A percentile compares a stretch with the other conserved stretches of the same genome.
phyloP scores from a whole-genome alignment of 2,329 filamentous ascomycete genomes.

The Chaetomiaceae sp. region DNA sequence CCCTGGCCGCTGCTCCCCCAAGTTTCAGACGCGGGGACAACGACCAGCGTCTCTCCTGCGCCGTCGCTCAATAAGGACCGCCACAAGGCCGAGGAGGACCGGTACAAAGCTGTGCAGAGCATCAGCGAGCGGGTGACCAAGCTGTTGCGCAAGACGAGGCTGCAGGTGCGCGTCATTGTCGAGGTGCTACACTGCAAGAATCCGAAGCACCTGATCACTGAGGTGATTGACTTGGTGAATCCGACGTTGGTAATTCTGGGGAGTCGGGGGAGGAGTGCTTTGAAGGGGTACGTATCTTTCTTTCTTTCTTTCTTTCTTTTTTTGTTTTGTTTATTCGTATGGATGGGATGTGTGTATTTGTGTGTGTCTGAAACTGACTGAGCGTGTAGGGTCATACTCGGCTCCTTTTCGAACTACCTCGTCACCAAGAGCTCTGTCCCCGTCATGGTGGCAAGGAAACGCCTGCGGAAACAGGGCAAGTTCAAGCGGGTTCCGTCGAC shows the following conservation, averaged over 20 bases:
- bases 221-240: slow-evolving; percentile 90
- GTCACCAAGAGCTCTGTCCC: slow-evolving; percentile 95
- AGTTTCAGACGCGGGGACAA: slow-evolving; percentile 30
- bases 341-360: no score
- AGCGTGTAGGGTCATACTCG: slow-evolving; percentile 71
- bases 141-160: slow-evolving; percentile 79
- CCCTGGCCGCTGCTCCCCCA: slow-evolving; percentile 32
- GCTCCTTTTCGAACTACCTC: slow-evolving; percentile 95
- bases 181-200: slow-evolving; percentile 99
- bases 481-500: slow-evolving; percentile 63
- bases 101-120: slow-evolving; percentile 72
- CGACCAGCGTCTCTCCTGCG: slow-evolving; percentile 42
- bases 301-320: not conserved
- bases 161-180: slow-evolving; percentile 89
- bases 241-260: slow-evolving; percentile 92
- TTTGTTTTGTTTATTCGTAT: no score
- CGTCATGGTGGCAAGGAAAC: slow-evolving; percentile 95
- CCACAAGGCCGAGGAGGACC: slow-evolving; percentile 68
- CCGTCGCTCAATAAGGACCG: slow-evolving; percentile 45
- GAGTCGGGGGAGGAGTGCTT: slow-evolving; percentile 80
- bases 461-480: slow-evolving; percentile 80
- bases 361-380: slow-evolving; percentile 30
- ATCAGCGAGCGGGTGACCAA: slow-evolving; percentile 83
- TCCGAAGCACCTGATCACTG: slow-evolving; percentile 90
- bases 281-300: slow-evolving; percentile 67